phyloP scores from a whole-genome alignment of 768 basidiomycete species.

The Agaricus subrufescens region DNA sequence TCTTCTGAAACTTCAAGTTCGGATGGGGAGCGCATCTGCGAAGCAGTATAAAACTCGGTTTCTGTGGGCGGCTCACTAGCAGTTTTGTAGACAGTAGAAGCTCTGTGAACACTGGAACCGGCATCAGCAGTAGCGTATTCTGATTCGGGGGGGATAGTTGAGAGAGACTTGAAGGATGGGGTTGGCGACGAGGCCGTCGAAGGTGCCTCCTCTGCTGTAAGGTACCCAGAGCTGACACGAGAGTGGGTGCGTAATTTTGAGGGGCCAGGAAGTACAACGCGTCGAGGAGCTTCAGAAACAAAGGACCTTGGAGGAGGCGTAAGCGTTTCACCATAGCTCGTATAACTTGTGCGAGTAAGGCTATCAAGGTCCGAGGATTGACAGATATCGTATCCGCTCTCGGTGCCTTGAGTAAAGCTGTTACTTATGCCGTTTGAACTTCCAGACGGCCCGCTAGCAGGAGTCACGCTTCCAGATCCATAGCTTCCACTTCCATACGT shows the following conservation, averaged over 20 bases:
- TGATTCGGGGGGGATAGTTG: conserved; percentile 23
- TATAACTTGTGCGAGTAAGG: conserved; percentile 23
- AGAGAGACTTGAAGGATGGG: conserved; percentile 25
- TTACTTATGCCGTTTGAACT: conserved; percentile 15
- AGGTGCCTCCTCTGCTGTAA: conserved; percentile 27
- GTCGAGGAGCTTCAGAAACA: conserved; percentile 20
- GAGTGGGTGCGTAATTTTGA: conserved; percentile 37
- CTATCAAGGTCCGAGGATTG: conserved; percentile 46
- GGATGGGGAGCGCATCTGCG: conserved; percentile 12
- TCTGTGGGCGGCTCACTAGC: conserved; percentile 25
- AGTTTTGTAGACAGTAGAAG: conserved; percentile 31
- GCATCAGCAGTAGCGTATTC: conserved; percentile 43
- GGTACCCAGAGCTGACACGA: conserved; percentile 50
- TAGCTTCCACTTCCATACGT: conserved; percentile 14
- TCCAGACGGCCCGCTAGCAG: neutral
- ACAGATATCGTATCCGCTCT: conserved; percentile 52
- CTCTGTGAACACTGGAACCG: conserved; percentile 24
- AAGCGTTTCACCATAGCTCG: conserved; percentile 24
- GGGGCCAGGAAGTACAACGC: conserved; percentile 27
- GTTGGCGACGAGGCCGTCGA: conserved; percentile 25
- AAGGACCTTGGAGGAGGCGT: conserved; percentile 25
- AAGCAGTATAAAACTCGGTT: conserved; percentile 48
- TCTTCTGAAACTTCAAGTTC: conserved; percentile 15
- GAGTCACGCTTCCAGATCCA: conserved; percentile 11
- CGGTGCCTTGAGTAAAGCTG: conserved; percentile 33